Conservation (phyloP, 2,329 filamentous ascomycete species). For the Fusarium musae region DNA sequence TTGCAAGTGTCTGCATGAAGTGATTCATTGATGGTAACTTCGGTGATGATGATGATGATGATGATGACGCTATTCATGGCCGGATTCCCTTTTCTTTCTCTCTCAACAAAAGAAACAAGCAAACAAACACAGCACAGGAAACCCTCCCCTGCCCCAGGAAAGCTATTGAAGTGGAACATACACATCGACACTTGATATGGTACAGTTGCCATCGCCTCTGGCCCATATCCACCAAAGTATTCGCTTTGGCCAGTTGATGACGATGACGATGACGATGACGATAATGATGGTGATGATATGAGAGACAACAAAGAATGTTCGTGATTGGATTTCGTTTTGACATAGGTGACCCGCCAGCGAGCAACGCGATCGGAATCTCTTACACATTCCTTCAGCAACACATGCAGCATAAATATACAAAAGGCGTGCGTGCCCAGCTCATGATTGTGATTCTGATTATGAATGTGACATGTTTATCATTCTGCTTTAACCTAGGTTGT, state of each 20-base stretch:
- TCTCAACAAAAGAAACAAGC: conserved; percentile 5
- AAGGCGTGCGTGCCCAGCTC: neutral
- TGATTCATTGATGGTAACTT: conserved; percentile 18
- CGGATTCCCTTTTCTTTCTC: neutral
- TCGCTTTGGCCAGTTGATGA: neutral
- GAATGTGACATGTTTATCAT: conserved; percentile 11
- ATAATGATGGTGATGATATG: conserved; percentile 29
- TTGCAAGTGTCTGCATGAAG: conserved; percentile 39
- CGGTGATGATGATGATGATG: conserved; percentile 20
- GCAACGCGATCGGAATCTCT: conserved; percentile 15
- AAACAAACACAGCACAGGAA: conserved; percentile 8
- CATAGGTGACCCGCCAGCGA: conserved; percentile 15
- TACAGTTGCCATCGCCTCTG: neutral
- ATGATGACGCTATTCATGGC: conserved; percentile 12
- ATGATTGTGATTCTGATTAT: neutral
- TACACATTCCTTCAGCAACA: conserved; percentile 37
- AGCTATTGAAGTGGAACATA: neutral
- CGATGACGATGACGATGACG: neutral
- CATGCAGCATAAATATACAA: conserved; percentile 25
- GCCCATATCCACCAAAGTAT: neutral
- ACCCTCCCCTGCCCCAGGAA: neutral
- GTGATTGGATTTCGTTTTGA: conserved; percentile 24
- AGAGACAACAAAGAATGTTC: conserved; percentile 14
- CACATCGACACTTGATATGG: neutral
- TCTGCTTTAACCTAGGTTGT: neutral